These are phyloP conservation scores for Boletus rubescentipes DNA, from an alignment of 768 basidiomycete species.

Conservation along the genomic window DNA sequence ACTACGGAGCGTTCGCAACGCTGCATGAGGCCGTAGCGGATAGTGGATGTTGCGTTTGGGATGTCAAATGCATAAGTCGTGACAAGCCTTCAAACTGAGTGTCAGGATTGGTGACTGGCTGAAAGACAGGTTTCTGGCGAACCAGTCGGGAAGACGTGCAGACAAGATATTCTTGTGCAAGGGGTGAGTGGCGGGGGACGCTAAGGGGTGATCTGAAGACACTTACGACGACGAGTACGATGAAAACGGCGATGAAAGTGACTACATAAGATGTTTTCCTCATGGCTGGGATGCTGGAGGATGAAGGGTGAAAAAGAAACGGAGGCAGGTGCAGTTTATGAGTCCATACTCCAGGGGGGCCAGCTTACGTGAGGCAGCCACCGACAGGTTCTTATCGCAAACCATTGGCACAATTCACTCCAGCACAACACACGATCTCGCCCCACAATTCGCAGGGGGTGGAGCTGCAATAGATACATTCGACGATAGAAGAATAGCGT, in stretches of 20 bases:
- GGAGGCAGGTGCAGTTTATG: background rate
- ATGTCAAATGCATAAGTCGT: constrained; percentile 38
- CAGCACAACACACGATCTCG: background rate
- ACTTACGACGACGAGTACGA: constrained; percentile 54
- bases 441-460: background rate
- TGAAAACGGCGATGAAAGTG: constrained; percentile 55
- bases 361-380: constrained; percentile 4
- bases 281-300: constrained; percentile 38
- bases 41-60: constrained; percentile 45
- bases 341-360: background rate
- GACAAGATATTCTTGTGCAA: constrained; percentile 55
- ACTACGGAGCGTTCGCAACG: constrained; percentile 56
- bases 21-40: constrained; percentile 57
- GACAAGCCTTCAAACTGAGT: constrained; percentile 40
- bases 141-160: constrained; percentile 64
- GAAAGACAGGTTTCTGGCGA: constrained; percentile 27
- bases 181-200: background rate
- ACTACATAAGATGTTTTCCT: constrained; percentile 68
- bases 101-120: constrained; percentile 21
- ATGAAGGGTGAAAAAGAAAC: background rate
- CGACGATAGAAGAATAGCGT: accelerated
- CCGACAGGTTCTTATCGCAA: constrained; percentile 8
- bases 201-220: background rate
- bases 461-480: background rate
- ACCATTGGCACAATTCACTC: constrained; percentile 29